Conservation (phyloP, 805 yeast genomes). For the Candida tammaniensis region DNA sequence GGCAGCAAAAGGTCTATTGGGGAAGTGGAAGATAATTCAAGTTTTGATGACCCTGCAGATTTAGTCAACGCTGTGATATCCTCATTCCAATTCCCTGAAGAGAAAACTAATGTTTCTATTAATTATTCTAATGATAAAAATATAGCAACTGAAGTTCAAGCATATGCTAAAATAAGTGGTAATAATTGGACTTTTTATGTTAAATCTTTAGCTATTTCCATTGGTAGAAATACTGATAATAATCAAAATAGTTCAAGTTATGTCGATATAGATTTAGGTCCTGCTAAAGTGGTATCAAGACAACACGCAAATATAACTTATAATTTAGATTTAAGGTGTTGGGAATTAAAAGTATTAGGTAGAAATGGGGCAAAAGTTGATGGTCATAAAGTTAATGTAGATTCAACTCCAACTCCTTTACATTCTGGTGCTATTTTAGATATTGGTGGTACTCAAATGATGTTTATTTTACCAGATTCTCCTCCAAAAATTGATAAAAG, state of each 20-base stretch:
- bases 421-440: slow-evolving; percentile 89
- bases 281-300: slow-evolving; percentile 94
- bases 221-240: slow-evolving; percentile 78
- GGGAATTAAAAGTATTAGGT: slow-evolving; percentile 85
- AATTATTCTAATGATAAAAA: slow-evolving; percentile 73
- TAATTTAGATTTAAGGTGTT: slow-evolving; percentile 67
- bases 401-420: slow-evolving; percentile 53
- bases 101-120: slow-evolving; percentile 68
- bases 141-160: slow-evolving; percentile 79
- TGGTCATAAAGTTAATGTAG: slow-evolving; percentile 54
- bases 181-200: slow-evolving; percentile 92
- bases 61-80: slow-evolving; percentile 73
- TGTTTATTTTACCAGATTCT: slow-evolving; percentile 94
- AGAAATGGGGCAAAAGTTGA: slow-evolving; percentile 94
- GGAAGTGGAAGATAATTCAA: slow-evolving; percentile 27
- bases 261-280: slow-evolving; percentile 89
- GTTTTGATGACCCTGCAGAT: slow-evolving; percentile 58
- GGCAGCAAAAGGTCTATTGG: slow-evolving; percentile 23
- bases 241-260: slow-evolving; percentile 7
- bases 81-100: slow-evolving; percentile 66
- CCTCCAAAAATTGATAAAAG: slow-evolving; percentile 62
- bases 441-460: slow-evolving; percentile 97
- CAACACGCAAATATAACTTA: slow-evolving; percentile 83
- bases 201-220: slow-evolving; percentile 65
- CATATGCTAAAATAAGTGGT: slow-evolving; percentile 96